A percentile compares a stretch with the other conserved stretches of the same genome.
These are phyloP conservation scores for Pseudozyma sp. DNA, from an alignment of 1,284 basidiomycete genomes.

Conservation along the genomic window DNA sequence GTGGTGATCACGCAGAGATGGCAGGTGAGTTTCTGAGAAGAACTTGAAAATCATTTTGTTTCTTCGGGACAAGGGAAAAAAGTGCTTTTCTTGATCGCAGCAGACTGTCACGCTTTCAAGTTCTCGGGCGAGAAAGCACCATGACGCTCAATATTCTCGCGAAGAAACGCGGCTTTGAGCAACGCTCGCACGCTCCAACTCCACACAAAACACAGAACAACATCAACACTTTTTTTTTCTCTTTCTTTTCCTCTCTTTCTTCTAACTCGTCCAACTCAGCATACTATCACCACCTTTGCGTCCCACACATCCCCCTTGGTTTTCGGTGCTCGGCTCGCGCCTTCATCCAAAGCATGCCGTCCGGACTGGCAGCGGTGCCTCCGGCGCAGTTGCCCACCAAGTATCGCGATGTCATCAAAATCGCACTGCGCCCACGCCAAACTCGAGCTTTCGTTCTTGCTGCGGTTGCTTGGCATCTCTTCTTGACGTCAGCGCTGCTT, in stretches of 20 bases:
- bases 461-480: conserved; percentile 31
- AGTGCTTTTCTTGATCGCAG: background rate
- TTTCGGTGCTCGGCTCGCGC: background rate
- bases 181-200: conserved; percentile 9
- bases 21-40: background rate
- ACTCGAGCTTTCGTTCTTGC: conserved; percentile 51
- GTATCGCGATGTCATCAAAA: conserved; percentile 47
- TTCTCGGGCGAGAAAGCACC: conserved; percentile 27
- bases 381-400: conserved; percentile 47
- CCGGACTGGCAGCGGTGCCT: conserved; percentile 33
- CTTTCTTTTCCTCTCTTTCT: background rate
- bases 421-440: conserved; percentile 54
- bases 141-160: background rate
- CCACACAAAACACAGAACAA: conserved; percentile 19
- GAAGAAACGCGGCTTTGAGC: conserved; percentile 8
- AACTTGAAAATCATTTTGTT: background rate
- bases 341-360: conserved; percentile 19
- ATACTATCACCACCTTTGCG: no score
- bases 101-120: background rate
- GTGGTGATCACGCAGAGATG: background rate
- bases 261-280: no score
- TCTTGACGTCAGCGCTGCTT: conserved; percentile 29
- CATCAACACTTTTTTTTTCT: conserved; percentile 8
- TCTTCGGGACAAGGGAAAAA: conserved; percentile 30
- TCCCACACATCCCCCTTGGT: no score